These are phyloP conservation scores for Furcasterigmium furcatum DNA, from an alignment of 2,329 filamentous ascomycete species.

Conservation along the genomic window DNA sequence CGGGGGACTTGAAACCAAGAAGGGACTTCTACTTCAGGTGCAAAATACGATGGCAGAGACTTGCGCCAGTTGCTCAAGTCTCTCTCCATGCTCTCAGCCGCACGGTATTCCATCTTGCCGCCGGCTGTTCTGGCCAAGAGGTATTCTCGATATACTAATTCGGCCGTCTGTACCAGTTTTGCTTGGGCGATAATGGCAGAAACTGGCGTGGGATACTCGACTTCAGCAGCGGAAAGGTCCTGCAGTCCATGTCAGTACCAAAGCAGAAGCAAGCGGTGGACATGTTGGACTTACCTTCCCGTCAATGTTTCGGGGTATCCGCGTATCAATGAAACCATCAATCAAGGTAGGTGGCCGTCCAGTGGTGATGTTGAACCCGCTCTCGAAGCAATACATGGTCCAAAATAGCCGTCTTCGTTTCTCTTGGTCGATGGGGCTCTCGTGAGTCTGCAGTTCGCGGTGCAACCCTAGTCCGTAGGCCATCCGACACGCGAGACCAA, in stretches of 20 bases:
- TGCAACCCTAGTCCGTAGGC: constrained; percentile 47
- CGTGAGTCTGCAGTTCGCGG: constrained; percentile 33
- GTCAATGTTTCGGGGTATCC: constrained; percentile 38
- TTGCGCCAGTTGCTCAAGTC: constrained; percentile 28
- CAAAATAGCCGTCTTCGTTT: constrained; percentile 33
- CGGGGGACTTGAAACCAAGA: constrained; percentile 30
- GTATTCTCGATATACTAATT: constrained; percentile 35
- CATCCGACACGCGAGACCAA: constrained; percentile 47
- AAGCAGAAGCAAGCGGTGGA: neutral
- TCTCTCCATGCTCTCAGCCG: constrained; percentile 33
- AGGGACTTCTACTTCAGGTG: constrained; percentile 17
- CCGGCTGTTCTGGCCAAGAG: constrained; percentile 31
- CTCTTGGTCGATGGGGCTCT: constrained; percentile 27
- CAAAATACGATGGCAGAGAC: constrained; percentile 28
- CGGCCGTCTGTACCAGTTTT: constrained; percentile 34
- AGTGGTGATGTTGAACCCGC: constrained; percentile 45
- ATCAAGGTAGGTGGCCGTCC: constrained; percentile 37
- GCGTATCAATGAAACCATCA: constrained; percentile 36
- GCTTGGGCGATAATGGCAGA: constrained; percentile 37
- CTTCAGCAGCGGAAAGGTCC: constrained; percentile 13
- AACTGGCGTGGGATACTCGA: constrained; percentile 31
- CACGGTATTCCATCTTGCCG: constrained; percentile 27
- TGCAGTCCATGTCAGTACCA: neutral
- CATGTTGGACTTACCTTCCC: constrained; percentile 27
- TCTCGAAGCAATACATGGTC: constrained; percentile 39